Evolutionary conservation across 345 rosid species (phyloP).

Genomic region (Lenwebbia sp.): DNA sequence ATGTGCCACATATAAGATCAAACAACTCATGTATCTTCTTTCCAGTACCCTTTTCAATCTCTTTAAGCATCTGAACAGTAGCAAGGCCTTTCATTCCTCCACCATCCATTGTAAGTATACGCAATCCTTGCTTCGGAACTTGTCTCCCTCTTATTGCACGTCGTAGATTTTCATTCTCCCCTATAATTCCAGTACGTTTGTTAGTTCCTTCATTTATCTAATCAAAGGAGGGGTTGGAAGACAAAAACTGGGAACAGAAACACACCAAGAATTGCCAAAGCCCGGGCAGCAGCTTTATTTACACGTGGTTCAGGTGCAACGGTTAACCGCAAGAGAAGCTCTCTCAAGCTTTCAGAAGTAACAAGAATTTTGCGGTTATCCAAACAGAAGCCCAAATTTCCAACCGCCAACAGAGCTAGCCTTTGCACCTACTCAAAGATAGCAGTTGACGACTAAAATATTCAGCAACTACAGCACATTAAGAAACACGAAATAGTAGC

Average conservation of each 20-base stretch:
- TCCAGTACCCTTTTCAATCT: conserved; percentile 94
- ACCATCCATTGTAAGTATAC: conserved; percentile 98
- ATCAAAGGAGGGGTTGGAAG: neutral
- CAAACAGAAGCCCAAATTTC: conserved; percentile 88
- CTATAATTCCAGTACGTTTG: conserved; percentile 25
- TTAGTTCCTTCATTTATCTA: neutral
- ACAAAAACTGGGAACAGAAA: neutral
- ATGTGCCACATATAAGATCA: conserved; percentile 96
- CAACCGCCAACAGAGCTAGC: conserved; percentile 78
- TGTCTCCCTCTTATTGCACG: conserved; percentile 89
- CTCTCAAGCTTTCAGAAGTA: conserved; percentile 92
- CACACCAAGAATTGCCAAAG: conserved; percentile 95
- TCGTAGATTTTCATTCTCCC: conserved; percentile 89
- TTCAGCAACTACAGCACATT: conserved; percentile 1
- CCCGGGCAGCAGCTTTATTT: conserved; percentile 95
- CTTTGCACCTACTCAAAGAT: conserved; percentile 68
- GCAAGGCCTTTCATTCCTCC: conserved; percentile 99
- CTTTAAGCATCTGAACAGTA: conserved; percentile 94
- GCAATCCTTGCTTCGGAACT: conserved; percentile 84
- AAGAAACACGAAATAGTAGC: conserved; percentile 1
- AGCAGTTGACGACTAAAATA: neutral
- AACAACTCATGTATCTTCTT: conserved; percentile 93
- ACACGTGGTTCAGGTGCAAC: conserved; percentile 71
- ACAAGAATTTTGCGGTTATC: conserved; percentile 88
- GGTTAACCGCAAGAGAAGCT: conserved; percentile 79